Conservation (phyloP, 352 stramenopile species). For the Sclerospora graminicola region DNA sequence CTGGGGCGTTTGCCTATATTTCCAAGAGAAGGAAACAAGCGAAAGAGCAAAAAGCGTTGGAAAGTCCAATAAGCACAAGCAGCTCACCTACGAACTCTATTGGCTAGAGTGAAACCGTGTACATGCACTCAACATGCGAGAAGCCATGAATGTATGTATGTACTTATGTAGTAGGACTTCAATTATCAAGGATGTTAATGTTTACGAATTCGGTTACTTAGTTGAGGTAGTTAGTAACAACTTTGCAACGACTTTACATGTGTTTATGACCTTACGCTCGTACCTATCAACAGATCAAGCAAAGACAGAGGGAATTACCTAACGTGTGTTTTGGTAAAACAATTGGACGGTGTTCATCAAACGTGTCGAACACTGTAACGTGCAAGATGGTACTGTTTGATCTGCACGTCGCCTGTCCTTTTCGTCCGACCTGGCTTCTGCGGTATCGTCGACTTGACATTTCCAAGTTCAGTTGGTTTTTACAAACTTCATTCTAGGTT, state of each 20-base stretch:
- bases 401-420: neutral
- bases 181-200: too few relatives aligned
- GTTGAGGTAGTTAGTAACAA: too few relatives aligned
- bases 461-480: too few relatives aligned
- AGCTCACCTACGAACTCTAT: constrained; percentile 9
- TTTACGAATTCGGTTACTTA: too few relatives aligned
- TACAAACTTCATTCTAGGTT: too few relatives aligned
- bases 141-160: too few relatives aligned
- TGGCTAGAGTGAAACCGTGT: neutral
- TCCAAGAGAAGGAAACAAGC: constrained; percentile 10
- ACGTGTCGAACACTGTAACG: neutral
- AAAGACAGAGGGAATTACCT: too few relatives aligned
- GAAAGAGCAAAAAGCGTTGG: constrained; percentile 3
- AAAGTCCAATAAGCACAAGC: constrained; percentile 7
- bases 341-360: neutral
- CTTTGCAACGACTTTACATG: too few relatives aligned
- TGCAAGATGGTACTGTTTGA: neutral
- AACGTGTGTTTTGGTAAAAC: neutral
- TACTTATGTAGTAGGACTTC: too few relatives aligned
- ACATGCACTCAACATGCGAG: too few relatives aligned
- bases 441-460: too few relatives aligned
- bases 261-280: neutral
- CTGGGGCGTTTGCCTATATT: constrained; percentile 4
- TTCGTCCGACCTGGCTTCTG: neutral
- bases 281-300: neutral